Conservation (phyloP, 1,139 yeast species). For the Debaryomycetaceae sp. region DNA sequence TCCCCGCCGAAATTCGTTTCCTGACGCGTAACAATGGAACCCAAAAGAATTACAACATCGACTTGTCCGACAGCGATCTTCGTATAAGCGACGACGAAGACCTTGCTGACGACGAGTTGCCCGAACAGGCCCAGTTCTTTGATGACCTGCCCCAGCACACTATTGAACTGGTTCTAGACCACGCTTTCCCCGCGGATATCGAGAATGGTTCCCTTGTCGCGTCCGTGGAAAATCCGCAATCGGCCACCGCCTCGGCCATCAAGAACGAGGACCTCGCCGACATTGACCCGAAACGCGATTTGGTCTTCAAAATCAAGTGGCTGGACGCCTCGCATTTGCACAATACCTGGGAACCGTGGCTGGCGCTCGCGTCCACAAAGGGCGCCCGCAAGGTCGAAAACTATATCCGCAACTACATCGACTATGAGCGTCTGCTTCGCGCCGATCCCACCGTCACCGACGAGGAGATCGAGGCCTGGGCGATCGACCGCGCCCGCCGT, state of each 20-base stretch:
- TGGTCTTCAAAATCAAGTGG: conserved; percentile 76
- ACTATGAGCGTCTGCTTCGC: conserved; percentile 65
- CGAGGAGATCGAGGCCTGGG: conserved; percentile 90
- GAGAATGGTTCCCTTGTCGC: background rate
- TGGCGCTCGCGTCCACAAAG: conserved; percentile 41
- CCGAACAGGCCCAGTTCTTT: conserved; percentile 16
- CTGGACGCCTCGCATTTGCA: conserved; percentile 79
- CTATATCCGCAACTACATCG: conserved; percentile 69
- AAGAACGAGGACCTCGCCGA: background rate
- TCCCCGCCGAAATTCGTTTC: conserved; percentile 48
- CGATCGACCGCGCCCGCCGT: conserved; percentile 75
- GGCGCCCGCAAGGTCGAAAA: conserved; percentile 86
- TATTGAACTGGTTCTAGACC: conserved; percentile 46
- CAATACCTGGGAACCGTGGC: conserved; percentile 85
- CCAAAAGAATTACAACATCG: conserved; percentile 63
- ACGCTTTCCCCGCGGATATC: conserved; percentile 6
- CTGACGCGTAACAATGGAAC: conserved; percentile 60
- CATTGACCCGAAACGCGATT: conserved; percentile 40
- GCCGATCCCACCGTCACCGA: conserved; percentile 71
- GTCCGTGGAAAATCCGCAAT: conserved; percentile 20
- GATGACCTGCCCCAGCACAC: conserved; percentile 20
- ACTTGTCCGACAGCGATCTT: conserved; percentile 54
- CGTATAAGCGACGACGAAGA: conserved; percentile 33
- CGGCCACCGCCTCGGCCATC: conserved; percentile 23
- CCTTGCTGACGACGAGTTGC: background rate